phyloP scores from a whole-genome alignment of 805 yeast genomes.

The Hanseniaspora thailandica region DNA sequence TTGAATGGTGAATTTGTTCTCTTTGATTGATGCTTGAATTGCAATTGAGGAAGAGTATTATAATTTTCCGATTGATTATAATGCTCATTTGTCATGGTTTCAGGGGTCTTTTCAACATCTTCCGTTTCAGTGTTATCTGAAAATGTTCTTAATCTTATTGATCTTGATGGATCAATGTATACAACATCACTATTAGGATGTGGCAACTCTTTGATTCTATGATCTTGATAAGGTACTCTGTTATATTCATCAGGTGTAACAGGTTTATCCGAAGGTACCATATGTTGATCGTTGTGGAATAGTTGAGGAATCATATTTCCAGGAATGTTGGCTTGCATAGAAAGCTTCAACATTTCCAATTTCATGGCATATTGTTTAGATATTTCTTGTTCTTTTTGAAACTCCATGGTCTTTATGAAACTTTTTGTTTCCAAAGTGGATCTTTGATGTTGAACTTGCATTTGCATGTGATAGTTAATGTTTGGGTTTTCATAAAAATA shows the following conservation, averaged over 20 bases:
- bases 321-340: slow-evolving; percentile 58
- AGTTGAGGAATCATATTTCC: slow-evolving; percentile 48
- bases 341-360: slow-evolving; percentile 48
- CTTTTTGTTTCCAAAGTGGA: slow-evolving; percentile 34
- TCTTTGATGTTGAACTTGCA: background rate
- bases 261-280: background rate
- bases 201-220: slow-evolving; percentile 1
- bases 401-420: slow-evolving; percentile 44
- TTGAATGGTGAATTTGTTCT: slow-evolving; percentile 57
- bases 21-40: slow-evolving; percentile 16
- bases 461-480: background rate
- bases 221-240: background rate
- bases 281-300: slow-evolving; percentile 30
- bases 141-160: slow-evolving; percentile 5
- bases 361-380: slow-evolving; percentile 71
- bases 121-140: background rate
- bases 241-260: background rate
- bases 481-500: background rate
- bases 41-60: background rate
- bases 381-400: slow-evolving; percentile 61
- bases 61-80: slow-evolving; percentile 1
- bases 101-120: background rate
- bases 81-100: background rate
- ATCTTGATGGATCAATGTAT: slow-evolving; percentile 5
- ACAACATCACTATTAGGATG: slow-evolving; percentile 15